Evolutionary conservation across 148 eudicot species (phyloP).

Genomic region (Diospyros lotus): DNA sequence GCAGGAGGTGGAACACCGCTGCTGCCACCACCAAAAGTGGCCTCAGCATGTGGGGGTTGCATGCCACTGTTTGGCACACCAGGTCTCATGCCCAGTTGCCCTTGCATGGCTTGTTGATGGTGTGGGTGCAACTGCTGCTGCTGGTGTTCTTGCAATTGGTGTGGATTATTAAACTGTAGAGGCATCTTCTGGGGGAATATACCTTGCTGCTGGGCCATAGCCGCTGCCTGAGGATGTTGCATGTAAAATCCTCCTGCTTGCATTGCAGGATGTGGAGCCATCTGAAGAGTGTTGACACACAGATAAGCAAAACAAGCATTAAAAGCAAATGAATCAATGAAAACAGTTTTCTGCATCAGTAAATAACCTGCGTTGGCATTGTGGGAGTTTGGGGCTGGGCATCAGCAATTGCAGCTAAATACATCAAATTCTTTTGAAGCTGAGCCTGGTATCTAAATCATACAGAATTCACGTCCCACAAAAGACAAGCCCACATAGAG

Average conservation of each 20-base stretch:
- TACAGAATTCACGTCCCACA: slow-evolving; percentile 8
- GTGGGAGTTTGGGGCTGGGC: slow-evolving; percentile 91
- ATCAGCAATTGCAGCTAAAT: slow-evolving; percentile 96
- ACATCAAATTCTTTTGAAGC: slow-evolving; percentile 96
- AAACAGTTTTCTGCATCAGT: not conserved
- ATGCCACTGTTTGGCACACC: slow-evolving; percentile 43
- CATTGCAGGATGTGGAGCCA: slow-evolving; percentile 79
- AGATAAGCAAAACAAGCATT: slow-evolving; percentile 1
- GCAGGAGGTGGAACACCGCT: slow-evolving; percentile 27
- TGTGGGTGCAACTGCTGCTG: slow-evolving; percentile 47
- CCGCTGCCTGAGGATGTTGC: slow-evolving; percentile 81
- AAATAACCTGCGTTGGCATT: slow-evolving; percentile 58
- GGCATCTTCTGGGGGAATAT: slow-evolving; percentile 64
- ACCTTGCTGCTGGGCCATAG: slow-evolving; percentile 63
- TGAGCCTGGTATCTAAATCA: slow-evolving; percentile 80
- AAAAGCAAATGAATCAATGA: not conserved
- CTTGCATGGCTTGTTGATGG: slow-evolving; percentile 50
- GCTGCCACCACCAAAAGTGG: slow-evolving; percentile 32
- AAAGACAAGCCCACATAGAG: slow-evolving; percentile 1
- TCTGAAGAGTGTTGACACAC: slow-evolving; percentile 31
- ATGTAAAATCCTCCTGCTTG: slow-evolving; percentile 82
- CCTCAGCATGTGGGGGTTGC: slow-evolving; percentile 46
- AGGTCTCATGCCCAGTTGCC: slow-evolving; percentile 50
- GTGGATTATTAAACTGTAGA: slow-evolving; percentile 51
- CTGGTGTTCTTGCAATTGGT: slow-evolving; percentile 50